A percentile compares a stretch with the other conserved stretches of the same genome.
These are phyloP conservation scores for Sonneratia alba DNA, from an alignment of 345 rosid genomes.

Conservation along the genomic window DNA sequence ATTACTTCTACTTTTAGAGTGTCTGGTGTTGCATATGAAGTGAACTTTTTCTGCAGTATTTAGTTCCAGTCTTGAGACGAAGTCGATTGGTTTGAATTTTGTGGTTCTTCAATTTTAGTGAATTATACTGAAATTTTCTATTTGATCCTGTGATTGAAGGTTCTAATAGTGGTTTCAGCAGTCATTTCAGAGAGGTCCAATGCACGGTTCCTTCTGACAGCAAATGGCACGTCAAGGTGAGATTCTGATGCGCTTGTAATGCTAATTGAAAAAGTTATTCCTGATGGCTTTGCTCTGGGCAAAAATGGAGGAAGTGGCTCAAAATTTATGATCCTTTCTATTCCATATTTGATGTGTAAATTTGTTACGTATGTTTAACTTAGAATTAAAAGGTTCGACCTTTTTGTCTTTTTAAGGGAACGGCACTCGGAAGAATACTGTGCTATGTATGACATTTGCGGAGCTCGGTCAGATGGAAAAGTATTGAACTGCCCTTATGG, in stretches of 20 bases:
- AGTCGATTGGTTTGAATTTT: background rate
- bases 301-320: no score
- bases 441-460: constrained; percentile 91
- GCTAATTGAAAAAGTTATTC: background rate
- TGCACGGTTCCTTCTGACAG: constrained; percentile 20
- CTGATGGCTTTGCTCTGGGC: background rate
- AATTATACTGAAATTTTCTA: constrained; percentile 8
- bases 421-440: constrained; percentile 63
- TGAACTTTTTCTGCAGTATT: background rate
- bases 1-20: background rate
- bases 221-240: constrained; percentile 25
- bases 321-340: no score
- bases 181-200: constrained; percentile 32
- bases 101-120: background rate
- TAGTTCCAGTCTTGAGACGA: background rate
- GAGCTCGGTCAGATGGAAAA: constrained; percentile 67
- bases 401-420: constrained; percentile 13
- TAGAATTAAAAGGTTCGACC: background rate
- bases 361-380: no score
- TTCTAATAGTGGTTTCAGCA: constrained; percentile 18
- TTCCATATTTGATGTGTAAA: no score
- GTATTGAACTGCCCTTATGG: constrained; percentile 70
- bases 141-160: constrained; percentile 28
- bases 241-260: constrained; percentile 4
- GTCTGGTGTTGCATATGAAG: background rate